Conservation (phyloP, 2,329 filamentous ascomycete genomes). For the Apiospora marii region DNA sequence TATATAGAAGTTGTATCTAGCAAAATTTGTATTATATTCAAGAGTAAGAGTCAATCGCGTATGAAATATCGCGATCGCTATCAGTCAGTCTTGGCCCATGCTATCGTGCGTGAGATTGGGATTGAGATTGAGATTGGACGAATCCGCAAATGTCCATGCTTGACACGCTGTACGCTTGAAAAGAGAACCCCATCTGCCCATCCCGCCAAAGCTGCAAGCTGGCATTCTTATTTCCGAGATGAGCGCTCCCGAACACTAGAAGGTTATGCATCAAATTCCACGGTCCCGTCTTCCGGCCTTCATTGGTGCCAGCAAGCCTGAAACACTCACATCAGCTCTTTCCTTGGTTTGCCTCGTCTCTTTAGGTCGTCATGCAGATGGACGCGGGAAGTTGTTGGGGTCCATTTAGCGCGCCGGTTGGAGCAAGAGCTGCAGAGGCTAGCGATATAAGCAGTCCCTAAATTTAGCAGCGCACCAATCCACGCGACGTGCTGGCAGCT, state of each 20-base stretch:
- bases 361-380: conserved; percentile 16
- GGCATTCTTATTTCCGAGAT: conserved; percentile 6
- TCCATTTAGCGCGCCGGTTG: neutral
- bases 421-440: neutral
- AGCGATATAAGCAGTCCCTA: neutral
- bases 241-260: neutral
- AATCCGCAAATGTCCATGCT: no score
- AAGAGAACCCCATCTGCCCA: neutral
- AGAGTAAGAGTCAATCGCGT: conserved; percentile 9
- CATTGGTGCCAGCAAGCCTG: conserved; percentile 13
- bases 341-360: neutral
- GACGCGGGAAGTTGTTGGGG: neutral
- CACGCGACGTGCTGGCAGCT: neutral
- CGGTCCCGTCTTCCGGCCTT: no score
- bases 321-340: neutral
- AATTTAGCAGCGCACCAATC: conserved; percentile 7
- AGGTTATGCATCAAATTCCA: conserved; percentile 1
- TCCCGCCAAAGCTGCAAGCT: neutral
- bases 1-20: conserved; percentile 18
- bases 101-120: neutral
- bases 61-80: neutral
- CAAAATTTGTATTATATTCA: conserved; percentile 14
- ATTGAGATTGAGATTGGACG: no score
- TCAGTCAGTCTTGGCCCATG: neutral
- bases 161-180: no score